Percentiles rank a stretch among this genome's conserved stretches.
Evolutionary conservation across 495 filamentous ascomycete species (phyloP).

Genomic region (Neurospora sp.): DNA sequence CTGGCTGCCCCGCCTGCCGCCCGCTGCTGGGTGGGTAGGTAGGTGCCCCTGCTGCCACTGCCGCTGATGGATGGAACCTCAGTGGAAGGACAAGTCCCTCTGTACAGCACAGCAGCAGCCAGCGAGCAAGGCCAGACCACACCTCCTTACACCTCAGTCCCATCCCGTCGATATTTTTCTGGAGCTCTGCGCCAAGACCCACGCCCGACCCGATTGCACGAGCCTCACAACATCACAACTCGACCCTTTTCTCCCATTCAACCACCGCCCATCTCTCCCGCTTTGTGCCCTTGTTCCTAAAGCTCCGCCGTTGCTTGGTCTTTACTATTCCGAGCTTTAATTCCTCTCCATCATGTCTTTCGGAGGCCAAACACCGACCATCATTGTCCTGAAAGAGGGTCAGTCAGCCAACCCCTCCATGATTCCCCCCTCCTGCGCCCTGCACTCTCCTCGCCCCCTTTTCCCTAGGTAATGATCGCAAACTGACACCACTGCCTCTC

Average conservation of each 20-base stretch:
- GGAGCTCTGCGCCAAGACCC: neutral
- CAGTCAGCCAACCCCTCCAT: conserved; percentile 34
- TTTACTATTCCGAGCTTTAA: neutral
- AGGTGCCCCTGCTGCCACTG: neutral
- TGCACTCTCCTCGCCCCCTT: conserved; percentile 1
- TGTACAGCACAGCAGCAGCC: neutral
- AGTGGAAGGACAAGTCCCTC: neutral
- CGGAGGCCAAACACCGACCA: conserved; percentile 95
- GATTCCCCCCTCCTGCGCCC: neutral
- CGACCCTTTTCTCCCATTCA: neutral
- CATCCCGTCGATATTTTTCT: neutral
- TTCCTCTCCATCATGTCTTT: conserved; percentile 63
- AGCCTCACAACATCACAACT: neutral
- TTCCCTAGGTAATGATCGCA: neutral
- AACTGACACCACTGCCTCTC: conserved; percentile 13
- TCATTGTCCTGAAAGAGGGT: conserved; percentile 98
- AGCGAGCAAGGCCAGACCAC: neutral
- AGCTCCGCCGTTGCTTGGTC: conserved; percentile 8
- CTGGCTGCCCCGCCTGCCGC: neutral
- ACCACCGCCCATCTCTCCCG: conserved; percentile 4
- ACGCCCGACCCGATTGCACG: neutral
- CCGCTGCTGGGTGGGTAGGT: neutral
- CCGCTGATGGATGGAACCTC: neutral
- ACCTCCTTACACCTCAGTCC: neutral
- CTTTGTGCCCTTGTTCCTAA: neutral